Conservation (phyloP, 2,329 filamentous ascomycete genomes). For the Aspergillus sojae region DNA sequence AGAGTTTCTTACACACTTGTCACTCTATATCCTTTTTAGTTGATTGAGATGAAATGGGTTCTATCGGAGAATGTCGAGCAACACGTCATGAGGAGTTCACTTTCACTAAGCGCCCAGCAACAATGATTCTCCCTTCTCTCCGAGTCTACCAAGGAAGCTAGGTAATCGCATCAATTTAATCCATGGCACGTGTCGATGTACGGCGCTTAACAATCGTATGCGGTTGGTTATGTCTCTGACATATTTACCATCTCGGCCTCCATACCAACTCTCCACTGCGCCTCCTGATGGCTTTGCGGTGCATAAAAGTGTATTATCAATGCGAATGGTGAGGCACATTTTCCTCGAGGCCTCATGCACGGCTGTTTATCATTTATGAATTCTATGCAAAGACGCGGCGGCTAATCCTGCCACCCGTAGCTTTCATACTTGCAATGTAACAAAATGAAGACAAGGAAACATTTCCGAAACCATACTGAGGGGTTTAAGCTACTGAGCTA, state of each 20-base stretch:
- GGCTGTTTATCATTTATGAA: background rate
- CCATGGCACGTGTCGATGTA: background rate
- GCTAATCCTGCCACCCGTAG: background rate
- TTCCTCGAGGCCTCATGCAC: background rate
- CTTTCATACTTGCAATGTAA: background rate
- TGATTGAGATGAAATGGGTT: background rate
- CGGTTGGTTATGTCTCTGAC: background rate
- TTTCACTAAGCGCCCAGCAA: background rate
- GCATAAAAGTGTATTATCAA: background rate
- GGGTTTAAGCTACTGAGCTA: background rate
- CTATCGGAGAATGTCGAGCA: background rate
- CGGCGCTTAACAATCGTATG: background rate
- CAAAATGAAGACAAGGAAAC: background rate
- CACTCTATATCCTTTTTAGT: background rate
- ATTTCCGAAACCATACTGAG: background rate
- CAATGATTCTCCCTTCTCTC: background rate
- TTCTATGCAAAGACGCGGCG: background rate
- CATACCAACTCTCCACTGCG: background rate
- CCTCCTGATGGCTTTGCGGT: background rate
- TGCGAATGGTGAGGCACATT: background rate
- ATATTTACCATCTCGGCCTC: background rate
- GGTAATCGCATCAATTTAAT: background rate
- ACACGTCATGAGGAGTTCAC: background rate
- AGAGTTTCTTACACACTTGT: background rate
- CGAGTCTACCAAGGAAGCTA: background rate